Conservation (phyloP, 139 green algal species). For the Chlamydomonas schloesseri region DNA sequence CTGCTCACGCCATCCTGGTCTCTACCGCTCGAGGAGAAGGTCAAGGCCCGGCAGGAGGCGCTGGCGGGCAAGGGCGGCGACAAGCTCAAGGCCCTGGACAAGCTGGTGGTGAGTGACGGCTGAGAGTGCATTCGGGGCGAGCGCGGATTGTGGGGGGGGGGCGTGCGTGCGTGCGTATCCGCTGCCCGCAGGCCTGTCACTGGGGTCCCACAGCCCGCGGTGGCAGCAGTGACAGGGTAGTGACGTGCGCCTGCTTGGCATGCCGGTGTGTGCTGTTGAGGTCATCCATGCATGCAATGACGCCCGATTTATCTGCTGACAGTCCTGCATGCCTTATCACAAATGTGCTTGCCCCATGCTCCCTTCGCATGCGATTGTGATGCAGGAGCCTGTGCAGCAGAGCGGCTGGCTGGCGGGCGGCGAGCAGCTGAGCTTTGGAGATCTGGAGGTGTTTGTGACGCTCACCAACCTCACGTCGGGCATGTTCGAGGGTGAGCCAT, state of each 20-base stretch:
- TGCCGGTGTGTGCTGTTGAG: too few species aligned
- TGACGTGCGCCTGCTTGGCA: neutral
- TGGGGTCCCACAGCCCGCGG: neutral
- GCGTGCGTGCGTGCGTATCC: neutral
- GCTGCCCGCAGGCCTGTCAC: neutral
- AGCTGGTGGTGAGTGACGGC: conserved; percentile 24
- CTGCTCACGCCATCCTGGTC: neutral
- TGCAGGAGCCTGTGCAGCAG: conserved; percentile 27
- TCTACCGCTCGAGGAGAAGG: conserved; percentile 34
- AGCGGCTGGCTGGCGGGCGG: conserved; percentile 35
- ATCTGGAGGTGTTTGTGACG: conserved; percentile 42
- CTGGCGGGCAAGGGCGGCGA: conserved; percentile 14
- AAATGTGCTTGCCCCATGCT: too few species aligned
- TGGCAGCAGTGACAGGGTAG: neutral
- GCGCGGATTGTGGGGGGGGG: neutral
- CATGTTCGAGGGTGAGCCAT: conserved; percentile 39
- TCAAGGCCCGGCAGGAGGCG: conserved; percentile 45
- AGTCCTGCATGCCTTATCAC: too few species aligned
- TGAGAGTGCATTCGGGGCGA: neutral
- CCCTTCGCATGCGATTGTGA: too few species aligned
- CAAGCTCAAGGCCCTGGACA: conserved; percentile 49
- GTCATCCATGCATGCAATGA: too few species aligned
- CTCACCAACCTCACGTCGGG: conserved; percentile 31
- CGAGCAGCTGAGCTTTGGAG: conserved; percentile 28
- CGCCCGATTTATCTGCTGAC: too few species aligned